These are phyloP conservation scores for Tritrichomonas foetus DNA, from an alignment of 208 protist genomes.

Conservation along the genomic window DNA sequence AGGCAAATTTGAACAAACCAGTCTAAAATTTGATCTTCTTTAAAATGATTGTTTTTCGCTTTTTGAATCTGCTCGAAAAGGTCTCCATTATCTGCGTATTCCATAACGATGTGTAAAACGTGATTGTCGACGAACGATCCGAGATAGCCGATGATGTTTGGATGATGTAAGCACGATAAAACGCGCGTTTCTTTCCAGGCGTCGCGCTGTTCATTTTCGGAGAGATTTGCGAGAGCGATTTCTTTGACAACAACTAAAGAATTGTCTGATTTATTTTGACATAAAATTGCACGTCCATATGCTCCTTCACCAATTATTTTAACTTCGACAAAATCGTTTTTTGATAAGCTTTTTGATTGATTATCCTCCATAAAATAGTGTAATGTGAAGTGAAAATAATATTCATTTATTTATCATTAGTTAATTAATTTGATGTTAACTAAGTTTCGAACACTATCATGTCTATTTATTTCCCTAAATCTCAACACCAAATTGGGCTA, in stretches of 20 bases:
- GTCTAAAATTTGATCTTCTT: conserved; percentile 47
- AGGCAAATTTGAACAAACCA: conserved; percentile 62
- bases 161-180: neutral
- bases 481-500: too few species aligned
- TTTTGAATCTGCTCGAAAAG: neutral
- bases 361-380: too few species aligned
- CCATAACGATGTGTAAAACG: neutral
- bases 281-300: neutral
- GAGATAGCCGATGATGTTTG: conserved; percentile 26
- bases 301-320: neutral
- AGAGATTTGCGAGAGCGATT: neutral
- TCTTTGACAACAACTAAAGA: neutral
- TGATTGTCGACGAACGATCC: neutral
- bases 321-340: neutral
- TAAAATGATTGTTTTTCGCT: neutral
- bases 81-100: neutral
- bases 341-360: too few species aligned
- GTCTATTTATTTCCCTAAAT: too few species aligned
- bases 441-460: too few species aligned
- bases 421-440: too few species aligned
- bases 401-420: too few species aligned
- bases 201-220: neutral
- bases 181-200: neutral
- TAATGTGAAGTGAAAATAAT: too few species aligned
- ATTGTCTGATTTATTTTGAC: neutral